Evolutionary conservation across 495 filamentous ascomycete genomes (phyloP).

Genomic region (Penicillium macrosclerotiorum): DNA sequence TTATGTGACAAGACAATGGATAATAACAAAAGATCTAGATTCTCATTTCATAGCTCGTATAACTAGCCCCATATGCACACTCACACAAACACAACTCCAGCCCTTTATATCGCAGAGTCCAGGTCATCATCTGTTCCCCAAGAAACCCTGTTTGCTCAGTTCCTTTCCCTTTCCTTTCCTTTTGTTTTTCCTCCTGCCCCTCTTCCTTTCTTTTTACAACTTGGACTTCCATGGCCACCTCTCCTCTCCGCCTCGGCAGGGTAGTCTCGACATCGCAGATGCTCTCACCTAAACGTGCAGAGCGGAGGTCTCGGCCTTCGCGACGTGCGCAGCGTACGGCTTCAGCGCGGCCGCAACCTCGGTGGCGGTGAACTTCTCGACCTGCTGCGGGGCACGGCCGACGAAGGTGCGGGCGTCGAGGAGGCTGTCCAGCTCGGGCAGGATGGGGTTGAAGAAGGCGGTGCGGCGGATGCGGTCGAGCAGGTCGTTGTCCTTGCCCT

Average conservation of each 20-base stretch:
- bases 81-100: constrained; percentile 1
- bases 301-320: constrained; percentile 46
- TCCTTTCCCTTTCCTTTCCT: neutral
- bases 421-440: constrained; percentile 69
- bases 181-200: neutral
- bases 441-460: constrained; percentile 81
- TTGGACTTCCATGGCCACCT: no score
- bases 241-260: no score
- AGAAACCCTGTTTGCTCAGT: no score
- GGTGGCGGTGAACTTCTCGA: constrained; percentile 54
- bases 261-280: no score
- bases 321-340: constrained; percentile 44
- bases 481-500: constrained; percentile 80
- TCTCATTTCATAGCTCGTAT: constrained; percentile 1
- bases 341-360: constrained; percentile 53
- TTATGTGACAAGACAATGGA: neutral
- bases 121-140: no score
- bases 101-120: neutral
- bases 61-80: no score
- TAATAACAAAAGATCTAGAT: neutral
- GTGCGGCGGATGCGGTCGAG: constrained; percentile 72
- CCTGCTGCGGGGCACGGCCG: constrained; percentile 59
- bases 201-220: neutral
- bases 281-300: constrained; percentile 51
- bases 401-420: constrained; percentile 67